Conservation (phyloP, 2,329 filamentous ascomycete genomes). For the Canariomyces notabilis region DNA sequence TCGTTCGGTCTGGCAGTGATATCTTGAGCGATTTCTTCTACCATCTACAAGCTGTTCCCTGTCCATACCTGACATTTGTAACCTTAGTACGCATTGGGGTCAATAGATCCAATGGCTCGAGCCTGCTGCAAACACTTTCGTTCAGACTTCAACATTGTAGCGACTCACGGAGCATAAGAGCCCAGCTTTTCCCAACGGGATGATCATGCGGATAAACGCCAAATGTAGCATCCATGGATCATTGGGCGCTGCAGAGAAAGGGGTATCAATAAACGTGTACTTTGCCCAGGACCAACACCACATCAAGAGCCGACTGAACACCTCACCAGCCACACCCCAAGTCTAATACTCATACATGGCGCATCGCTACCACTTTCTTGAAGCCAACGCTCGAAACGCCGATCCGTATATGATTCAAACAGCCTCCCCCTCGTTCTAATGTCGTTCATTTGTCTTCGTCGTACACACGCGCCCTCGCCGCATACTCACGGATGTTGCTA, state of each 20-base stretch:
- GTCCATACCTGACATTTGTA: no score
- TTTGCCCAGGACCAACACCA: no score
- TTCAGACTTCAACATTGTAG: no score
- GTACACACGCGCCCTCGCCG: slow-evolving; percentile 75
- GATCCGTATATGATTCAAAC: background rate
- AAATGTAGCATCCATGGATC: background rate
- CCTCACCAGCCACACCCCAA: background rate
- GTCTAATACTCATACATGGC: background rate
- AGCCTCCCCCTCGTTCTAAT: background rate
- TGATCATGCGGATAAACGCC: background rate
- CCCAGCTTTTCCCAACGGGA: background rate
- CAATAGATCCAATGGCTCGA: no score
- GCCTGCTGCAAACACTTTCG: no score
- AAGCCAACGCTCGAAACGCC: background rate
- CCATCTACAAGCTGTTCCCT: no score
- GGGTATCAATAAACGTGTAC: no score
- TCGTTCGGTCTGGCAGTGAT: no score
- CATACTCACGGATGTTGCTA: slow-evolving; percentile 78
- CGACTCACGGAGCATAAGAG: background rate
- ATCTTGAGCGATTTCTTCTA: no score
- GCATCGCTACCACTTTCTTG: background rate
- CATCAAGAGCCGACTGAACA: background rate
- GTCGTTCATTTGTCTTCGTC: slow-evolving; percentile 50
- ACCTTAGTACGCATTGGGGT: no score
- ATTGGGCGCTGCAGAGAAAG: no score